Evolutionary conservation across 768 basidiomycete genomes (phyloP).

Genomic region (Amanita molliuscula): DNA sequence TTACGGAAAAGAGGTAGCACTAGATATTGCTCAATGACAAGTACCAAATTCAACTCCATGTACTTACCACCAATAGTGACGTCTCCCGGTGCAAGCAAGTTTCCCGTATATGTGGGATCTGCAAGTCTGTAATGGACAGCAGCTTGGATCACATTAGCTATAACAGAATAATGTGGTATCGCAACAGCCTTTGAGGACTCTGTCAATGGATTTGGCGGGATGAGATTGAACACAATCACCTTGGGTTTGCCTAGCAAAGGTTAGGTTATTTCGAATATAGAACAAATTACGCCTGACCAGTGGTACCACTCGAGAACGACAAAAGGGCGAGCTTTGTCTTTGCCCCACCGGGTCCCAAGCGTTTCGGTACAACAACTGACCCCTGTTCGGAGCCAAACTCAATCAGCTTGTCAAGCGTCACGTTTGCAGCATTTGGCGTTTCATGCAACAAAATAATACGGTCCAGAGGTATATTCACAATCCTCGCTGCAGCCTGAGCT

Average conservation of each 20-base stretch:
- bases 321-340: conserved; percentile 55
- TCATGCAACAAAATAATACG: conserved; percentile 29
- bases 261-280: background rate
- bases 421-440: conserved; percentile 5
- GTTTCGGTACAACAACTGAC: conserved; percentile 32
- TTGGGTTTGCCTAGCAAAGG: conserved; percentile 24
- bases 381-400: conserved; percentile 24
- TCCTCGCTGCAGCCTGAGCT: conserved; percentile 33
- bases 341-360: conserved; percentile 45
- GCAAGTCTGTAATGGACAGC: conserved; percentile 36
- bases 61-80: conserved; percentile 43
- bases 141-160: conserved; percentile 56
- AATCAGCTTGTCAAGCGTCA: conserved; percentile 38
- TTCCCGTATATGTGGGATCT: conserved; percentile 28
- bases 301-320: conserved; percentile 69
- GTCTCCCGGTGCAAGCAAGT: conserved; percentile 42
- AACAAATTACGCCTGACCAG: conserved; percentile 32
- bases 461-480: conserved; percentile 28
- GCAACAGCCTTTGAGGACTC: conserved; percentile 40
- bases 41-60: background rate
- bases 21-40: conserved; percentile 11
- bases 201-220: background rate
- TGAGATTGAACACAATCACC: conserved; percentile 13
- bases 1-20: conserved; percentile 54
- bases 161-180: conserved; percentile 56